Base-by-base conservation (phyloP, 441 rosid genomes). In the Manihot esculenta region DNA sequence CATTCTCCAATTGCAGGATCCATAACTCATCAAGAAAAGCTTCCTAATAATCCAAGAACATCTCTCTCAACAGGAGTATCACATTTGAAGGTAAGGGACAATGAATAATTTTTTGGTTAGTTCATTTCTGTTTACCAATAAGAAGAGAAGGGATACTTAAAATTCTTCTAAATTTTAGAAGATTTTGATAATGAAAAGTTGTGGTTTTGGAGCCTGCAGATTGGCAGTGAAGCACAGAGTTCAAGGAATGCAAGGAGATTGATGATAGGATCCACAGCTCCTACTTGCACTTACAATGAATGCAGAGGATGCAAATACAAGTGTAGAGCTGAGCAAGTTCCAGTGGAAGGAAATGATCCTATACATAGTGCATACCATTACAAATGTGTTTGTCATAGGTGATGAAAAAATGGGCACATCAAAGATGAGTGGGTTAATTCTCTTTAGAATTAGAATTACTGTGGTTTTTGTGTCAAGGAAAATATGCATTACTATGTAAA, bases 251-350 rank as follows among this genome's bases (percentile, higher is more conserved):
- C 84, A 24, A 86, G 89, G 84, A 89, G 97, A 74, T 62, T 82
- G 59, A 84, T 92, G 97, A 94, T 94, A 64, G 97, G 97, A 47
- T 92, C 99, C 45, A 94, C 97, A 10, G 89, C 94, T 21, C 97
- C 97, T 10, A 92, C 83, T 23, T 94, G 97, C 81, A 92, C 97
- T 54, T 94, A 87, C 61, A 94, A 94, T 66, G 99, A 91, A 72
- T 94, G 99, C 70, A 88, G 95, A 84, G 97, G 95, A 30, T 94
- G 97, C 84, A 94, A 82, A 81, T 87, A 84, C 87, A 88, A 81
- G 78, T 94, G 97, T 75, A 88, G 92, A 78, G 97, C 95, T n/a
- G 94, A 94, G 75, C 94, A 90, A 86, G 97, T 94, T 62, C 99
- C 97, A 0, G 97, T 94, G 1, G 97, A 94, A 82, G 97, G 97